These are phyloP conservation scores for Leccinellum albellum DNA, from an alignment of 768 basidiomycete genomes.

Conservation along the genomic window DNA sequence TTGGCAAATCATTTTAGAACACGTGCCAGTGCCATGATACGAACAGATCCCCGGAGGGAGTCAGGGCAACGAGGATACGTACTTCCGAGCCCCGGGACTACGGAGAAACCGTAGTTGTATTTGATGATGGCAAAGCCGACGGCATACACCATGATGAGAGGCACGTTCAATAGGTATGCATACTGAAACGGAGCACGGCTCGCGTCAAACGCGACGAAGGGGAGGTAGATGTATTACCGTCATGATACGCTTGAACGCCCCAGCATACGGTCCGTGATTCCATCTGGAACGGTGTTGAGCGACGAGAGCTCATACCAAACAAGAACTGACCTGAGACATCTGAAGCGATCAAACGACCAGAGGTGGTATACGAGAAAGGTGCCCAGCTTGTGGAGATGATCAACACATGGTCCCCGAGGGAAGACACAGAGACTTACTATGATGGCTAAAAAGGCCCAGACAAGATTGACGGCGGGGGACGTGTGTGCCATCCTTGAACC, in stretches of 20 bases:
- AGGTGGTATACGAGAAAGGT: conserved; percentile 67
- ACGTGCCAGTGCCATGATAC: not conserved
- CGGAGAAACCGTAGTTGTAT: conserved; percentile 62
- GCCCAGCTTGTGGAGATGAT: conserved; percentile 42
- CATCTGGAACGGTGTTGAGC: conserved; percentile 42
- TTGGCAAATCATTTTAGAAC: not conserved
- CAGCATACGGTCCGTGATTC: conserved; percentile 61
- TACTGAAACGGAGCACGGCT: not conserved
- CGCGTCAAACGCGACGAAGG: not conserved
- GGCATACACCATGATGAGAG: conserved; percentile 54
- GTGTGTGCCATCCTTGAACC: conserved; percentile 52
- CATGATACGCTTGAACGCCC: conserved; percentile 85
- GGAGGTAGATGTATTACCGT: conserved; percentile 47
- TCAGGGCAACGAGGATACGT: not conserved
- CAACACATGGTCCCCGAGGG: conserved; percentile 5
- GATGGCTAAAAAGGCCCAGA: conserved; percentile 53
- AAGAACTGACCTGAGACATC: conserved; percentile 55
- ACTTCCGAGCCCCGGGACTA: conserved; percentile 45
- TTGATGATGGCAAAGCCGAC: conserved; percentile 70
- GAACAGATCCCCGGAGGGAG: not conserved
- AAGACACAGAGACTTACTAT: not conserved
- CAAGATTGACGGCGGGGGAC: conserved; percentile 55
- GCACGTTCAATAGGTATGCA: conserved; percentile 56
- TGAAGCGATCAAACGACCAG: conserved; percentile 79
- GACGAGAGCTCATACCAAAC: not conserved